These are phyloP conservation scores for Backusella tuberculispora DNA, from an alignment of 192 early-diverging fungal genomes.

Conservation along the genomic window DNA sequence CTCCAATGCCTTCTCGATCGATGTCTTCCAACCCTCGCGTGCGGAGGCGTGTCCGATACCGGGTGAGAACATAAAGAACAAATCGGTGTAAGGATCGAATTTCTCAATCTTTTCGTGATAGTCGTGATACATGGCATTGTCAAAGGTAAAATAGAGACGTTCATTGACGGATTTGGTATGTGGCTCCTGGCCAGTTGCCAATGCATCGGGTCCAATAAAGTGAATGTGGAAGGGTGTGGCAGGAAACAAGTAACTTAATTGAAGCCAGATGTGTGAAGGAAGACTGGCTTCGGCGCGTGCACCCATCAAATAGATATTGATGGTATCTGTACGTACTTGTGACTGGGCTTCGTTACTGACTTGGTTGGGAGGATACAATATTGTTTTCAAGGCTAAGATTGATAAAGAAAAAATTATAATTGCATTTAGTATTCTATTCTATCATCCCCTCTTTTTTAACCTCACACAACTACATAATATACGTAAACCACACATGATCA, in stretches of 20 bases:
- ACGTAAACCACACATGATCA: too few relatives aligned
- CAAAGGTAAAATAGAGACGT: constrained; percentile 70
- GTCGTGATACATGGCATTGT: constrained; percentile 67
- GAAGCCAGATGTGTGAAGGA: constrained; percentile 75
- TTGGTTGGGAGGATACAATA: constrained; percentile 41
- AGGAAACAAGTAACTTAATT: constrained; percentile 75
- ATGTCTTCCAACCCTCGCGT: constrained; percentile 67
- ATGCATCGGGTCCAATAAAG: constrained; percentile 79
- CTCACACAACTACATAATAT: too few relatives aligned
- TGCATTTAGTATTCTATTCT: not conserved
- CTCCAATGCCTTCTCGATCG: constrained; percentile 65
- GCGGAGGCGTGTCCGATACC: constrained; percentile 67
- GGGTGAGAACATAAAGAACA: constrained; percentile 81
- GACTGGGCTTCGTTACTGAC: constrained; percentile 43
- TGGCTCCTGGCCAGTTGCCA: constrained; percentile 48
- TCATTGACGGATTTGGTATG: constrained; percentile 54
- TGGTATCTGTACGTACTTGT: constrained; percentile 56
- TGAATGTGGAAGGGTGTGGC: constrained; percentile 75
- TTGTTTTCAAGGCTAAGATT: constrained; percentile 42
- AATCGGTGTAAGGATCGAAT: constrained; percentile 79
- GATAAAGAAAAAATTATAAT: not conserved
- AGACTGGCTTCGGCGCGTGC: constrained; percentile 76
- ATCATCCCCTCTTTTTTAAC: too few relatives aligned
- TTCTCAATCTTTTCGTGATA: constrained; percentile 58
- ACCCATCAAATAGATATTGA: constrained; percentile 72